Base-by-base conservation (phyloP, 1,284 basidiomycete genomes). In the Ustilago loliicola region DNA sequence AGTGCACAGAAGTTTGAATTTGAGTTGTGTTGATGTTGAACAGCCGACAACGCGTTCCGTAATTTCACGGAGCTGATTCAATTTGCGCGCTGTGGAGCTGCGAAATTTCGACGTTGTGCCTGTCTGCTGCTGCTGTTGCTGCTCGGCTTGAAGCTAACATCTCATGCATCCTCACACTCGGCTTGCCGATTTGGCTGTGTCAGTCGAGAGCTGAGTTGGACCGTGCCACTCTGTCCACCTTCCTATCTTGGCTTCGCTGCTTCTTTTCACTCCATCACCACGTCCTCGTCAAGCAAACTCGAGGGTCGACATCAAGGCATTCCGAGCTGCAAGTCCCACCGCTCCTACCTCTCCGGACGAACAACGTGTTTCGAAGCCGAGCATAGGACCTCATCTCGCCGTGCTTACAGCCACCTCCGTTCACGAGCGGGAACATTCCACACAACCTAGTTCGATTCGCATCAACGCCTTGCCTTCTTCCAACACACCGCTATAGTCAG, bases 181-280 rank as follows among this genome's bases (percentile, higher is more conserved):
- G 17, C 36, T 11, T 54, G 30, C 52, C 36, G 53, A 55, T 15
- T 40, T 30, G 53, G 42, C 42, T 50, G 57, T 48, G 56, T 58
- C 17, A 40, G 19, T 45, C n/a, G 42, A 45, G 42, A 45, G 42
- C 42, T 21, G 42, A 21, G 56, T 29, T 58, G 56, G 56, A 58
- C 56, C 56, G 56, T 58, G 56, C 56, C 42, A 48, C 45, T 11
- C 21, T 19, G 5, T 15, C 17, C 23, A 17, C 9, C 27, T 29
- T 29, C 9, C 48, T 19, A 15, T 30, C 48, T 21, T 19, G 7
- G 29, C 13, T 34, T 7, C 10, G n/a, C n/a, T 7, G 6, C 42
- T 45, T 23, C 8, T 6, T 45, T 45, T 11, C 7, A 7, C n/a
- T 30, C 51, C 21, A 21, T 32, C 30, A 21, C 56, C 4, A 47